Percentiles rank a stretch among this genome's conserved stretches.
Evolutionary conservation across 208 protist species (phyloP).

Genomic region (Trypanosoma mega): DNA sequence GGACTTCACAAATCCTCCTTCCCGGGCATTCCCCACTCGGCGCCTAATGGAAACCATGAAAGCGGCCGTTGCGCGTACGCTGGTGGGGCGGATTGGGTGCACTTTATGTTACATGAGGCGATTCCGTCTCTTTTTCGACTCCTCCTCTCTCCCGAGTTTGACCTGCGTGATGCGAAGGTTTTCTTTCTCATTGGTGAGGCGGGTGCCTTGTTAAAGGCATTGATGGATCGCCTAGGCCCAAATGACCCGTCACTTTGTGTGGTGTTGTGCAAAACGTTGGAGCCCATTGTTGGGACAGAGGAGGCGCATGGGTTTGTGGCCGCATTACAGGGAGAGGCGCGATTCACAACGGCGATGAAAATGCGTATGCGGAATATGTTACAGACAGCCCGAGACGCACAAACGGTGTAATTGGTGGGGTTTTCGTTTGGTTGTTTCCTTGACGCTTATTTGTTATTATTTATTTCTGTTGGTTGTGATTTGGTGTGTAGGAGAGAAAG

Average conservation of each 20-base stretch:
- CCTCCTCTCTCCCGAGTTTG: slow-evolving; percentile 35
- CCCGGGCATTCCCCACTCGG: no score
- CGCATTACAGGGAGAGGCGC: slow-evolving; percentile 44
- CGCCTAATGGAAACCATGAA: no score
- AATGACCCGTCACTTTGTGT: slow-evolving; percentile 4
- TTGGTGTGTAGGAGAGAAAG: no score
- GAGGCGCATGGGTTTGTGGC: slow-evolving; percentile 47
- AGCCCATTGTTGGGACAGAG: slow-evolving; percentile 33
- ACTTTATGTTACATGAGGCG: slow-evolving; percentile 28
- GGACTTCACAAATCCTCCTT: no score
- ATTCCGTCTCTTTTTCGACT: slow-evolving; percentile 21
- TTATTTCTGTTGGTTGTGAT: no score
- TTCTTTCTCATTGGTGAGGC: slow-evolving; percentile 56
- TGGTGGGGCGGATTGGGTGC: slow-evolving; percentile 11
- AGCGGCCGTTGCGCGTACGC: no score
- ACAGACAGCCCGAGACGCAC: slow-evolving; percentile 23
- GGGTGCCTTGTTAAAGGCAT: slow-evolving; percentile 34
- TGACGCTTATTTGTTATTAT: no score
- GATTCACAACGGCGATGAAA: slow-evolving; percentile 58
- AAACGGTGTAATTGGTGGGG: slow-evolving; percentile 9
- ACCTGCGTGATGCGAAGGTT: slow-evolving; percentile 74
- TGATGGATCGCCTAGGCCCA: slow-evolving; percentile 18
- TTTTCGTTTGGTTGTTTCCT: no score
- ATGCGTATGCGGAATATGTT: slow-evolving; percentile 53
- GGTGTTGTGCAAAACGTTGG: slow-evolving; percentile 42